Conservation (phyloP, 768 basidiomycete genomes). For the Trametes cinnabarina region DNA sequence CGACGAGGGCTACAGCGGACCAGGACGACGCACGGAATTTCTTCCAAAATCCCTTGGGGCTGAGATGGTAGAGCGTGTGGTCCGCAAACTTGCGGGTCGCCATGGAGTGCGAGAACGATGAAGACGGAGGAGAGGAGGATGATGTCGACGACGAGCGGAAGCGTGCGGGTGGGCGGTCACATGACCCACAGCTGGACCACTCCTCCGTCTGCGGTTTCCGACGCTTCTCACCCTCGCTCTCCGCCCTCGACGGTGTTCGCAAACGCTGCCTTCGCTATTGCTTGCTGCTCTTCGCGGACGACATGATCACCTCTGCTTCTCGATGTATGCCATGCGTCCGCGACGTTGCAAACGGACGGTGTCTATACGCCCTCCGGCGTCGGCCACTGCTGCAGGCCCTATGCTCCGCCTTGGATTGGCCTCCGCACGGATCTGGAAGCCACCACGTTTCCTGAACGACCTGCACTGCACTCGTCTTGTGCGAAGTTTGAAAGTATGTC, state of each 20-base stretch:
- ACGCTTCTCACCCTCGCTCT: not conserved
- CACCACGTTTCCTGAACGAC: not conserved
- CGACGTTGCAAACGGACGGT: not conserved
- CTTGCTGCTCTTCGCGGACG: not conserved
- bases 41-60: slow-evolving; percentile 93
- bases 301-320: not conserved
- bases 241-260: not conserved
- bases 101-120: slow-evolving; percentile 39
- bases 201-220: not conserved
- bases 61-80: slow-evolving; percentile 86
- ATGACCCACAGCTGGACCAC: not conserved
- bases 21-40: slow-evolving; percentile 72
- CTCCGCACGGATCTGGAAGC: not conserved
- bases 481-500: not conserved
- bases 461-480: not conserved
- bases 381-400: not conserved
- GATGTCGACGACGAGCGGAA: slow-evolving; percentile 1
- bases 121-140: slow-evolving; percentile 3
- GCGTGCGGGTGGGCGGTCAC: not conserved
- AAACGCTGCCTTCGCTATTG: slow-evolving; percentile 6
- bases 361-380: not conserved
- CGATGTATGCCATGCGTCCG: not conserved
- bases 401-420: not conserved
- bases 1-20: not conserved
- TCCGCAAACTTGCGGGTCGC: slow-evolving; percentile 81